A percentile compares a stretch with the other conserved stretches of the same genome.
Conservation (phyloP, 2,329 filamentous ascomycete genomes). For the Fusarium chuoi region DNA sequence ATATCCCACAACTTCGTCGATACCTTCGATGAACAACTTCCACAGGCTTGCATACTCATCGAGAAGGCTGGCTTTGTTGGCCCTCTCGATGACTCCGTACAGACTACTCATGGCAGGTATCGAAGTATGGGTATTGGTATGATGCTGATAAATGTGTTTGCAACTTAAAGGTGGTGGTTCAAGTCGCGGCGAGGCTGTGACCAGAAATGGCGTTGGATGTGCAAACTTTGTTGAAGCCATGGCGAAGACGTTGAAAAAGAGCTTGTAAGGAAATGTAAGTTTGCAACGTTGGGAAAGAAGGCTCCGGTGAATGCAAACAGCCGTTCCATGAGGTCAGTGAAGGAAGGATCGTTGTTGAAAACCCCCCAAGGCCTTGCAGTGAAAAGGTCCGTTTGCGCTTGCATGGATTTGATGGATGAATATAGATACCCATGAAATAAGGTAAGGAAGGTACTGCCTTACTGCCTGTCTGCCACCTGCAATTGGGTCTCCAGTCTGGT, state of each 20-base stretch:
- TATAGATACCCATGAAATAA: slow-evolving; percentile 19
- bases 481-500: slow-evolving; percentile 20
- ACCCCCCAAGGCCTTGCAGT: background rate
- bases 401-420: slow-evolving; percentile 15
- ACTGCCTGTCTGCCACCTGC: slow-evolving; percentile 2
- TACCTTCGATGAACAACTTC: slow-evolving; percentile 29
- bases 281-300: background rate
- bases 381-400: slow-evolving; percentile 20
- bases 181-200: slow-evolving; percentile 11
- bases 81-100: slow-evolving; percentile 30
- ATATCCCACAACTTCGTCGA: slow-evolving; percentile 36
- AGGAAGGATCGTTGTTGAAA: slow-evolving; percentile 5
- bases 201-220: slow-evolving; percentile 16
- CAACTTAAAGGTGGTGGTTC: slow-evolving; percentile 4
- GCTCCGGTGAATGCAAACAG: slow-evolving; percentile 3
- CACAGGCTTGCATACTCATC: slow-evolving; percentile 9
- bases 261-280: background rate
- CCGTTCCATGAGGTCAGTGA: background rate
- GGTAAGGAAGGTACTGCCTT: background rate
- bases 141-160: slow-evolving; percentile 3
- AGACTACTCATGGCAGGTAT: slow-evolving; percentile 18
- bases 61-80: slow-evolving; percentile 31
- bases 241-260: background rate
- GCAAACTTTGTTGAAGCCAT: slow-evolving; percentile 31
- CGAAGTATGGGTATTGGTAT: background rate